Conservation (phyloP, 441 rosid species). For the Theobroma grandiflorum region DNA sequence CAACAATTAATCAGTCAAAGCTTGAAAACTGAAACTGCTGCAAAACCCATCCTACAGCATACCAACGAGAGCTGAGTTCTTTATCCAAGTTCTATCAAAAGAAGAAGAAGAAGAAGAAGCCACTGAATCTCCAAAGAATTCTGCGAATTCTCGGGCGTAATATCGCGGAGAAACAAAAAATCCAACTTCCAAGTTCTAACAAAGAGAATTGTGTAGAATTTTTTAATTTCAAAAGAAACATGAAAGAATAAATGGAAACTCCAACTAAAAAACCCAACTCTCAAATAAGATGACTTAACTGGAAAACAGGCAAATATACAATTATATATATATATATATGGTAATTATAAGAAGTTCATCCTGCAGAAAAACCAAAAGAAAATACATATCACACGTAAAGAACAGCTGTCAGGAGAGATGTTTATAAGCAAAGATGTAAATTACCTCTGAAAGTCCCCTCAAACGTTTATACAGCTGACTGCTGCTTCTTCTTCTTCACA, state of each 20-base stretch:
- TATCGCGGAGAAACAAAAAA: not conserved
- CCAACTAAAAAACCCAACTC: not conserved
- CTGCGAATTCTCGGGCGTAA: slow-evolving; percentile 10
- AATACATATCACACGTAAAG: not conserved
- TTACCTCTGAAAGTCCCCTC: not conserved
- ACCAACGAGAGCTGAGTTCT: not conserved
- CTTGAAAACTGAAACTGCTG: not conserved
- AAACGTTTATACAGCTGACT: not conserved
- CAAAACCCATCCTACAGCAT: not conserved
- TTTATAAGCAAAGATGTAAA: not conserved
- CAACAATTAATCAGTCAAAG: not conserved
- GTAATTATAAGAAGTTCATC: slow-evolving; percentile 8
- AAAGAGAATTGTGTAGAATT: not conserved
- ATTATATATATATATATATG: not conserved
- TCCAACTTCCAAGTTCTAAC: not conserved
- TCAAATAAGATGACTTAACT: not conserved
- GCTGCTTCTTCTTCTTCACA: slow-evolving; percentile 22
- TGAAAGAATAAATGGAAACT: not conserved
- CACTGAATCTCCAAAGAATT: slow-evolving; percentile 25
- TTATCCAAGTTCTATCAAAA: not conserved
- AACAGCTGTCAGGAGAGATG: not conserved
- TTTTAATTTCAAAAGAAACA: not conserved
- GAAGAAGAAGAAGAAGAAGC: not conserved
- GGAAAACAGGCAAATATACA: slow-evolving; percentile 11
- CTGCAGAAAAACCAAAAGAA: slow-evolving; percentile 4